Evolutionary conservation across 208 protist species (phyloP), one percentile per base, ranked within the genome.

Genomic region (Leishmania tropica): DNA sequence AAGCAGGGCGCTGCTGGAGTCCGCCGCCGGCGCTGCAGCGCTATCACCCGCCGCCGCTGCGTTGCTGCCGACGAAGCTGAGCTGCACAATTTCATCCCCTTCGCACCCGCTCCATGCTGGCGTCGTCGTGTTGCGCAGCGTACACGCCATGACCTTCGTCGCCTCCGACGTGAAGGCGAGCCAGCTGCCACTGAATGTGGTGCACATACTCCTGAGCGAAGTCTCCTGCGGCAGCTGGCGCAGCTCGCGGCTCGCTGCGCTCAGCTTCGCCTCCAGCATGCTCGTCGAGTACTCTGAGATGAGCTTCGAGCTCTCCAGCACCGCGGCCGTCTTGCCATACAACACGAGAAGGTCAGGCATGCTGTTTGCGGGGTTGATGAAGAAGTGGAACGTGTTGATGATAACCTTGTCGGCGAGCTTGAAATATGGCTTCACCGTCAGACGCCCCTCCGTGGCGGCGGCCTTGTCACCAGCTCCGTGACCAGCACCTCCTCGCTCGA

Each of bases 81-180:
- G 81, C 37, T 85, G 85, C 64, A 75, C 73, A 42, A 97, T 84
- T 3, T 73, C 67, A 6, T 81, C 90, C 0, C 93, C 91, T 17
- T 92, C 87, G 84, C 92, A 96, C 17, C 85, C 90, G n/a, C 76
- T 73, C 93, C 93, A 97, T 21, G 92, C 87, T 19, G 95, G 95
- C 17, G 95, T 96, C 45, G 81, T 90, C 54, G 88, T 87, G 89
- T 97, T 95, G 68, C 88, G 92, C 86, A 93, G 72, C 53, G 95
- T 97, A 84, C 95, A 96, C 31, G 91, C 95, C 54, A 92, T 89
- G 17, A 95, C 90, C 68, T 85, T 82, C 28, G 85, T 93, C 37
- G 88, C 79, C 53, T 92, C 90, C 73, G 87, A 87, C n/a, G 90
- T 95, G 83, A 97, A 97, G 86, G 95, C 92, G 83, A 97, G 94